Evolutionary conservation across 1,284 basidiomycete genomes (phyloP).

Genomic region (Stygiomarasmius scandens): DNA sequence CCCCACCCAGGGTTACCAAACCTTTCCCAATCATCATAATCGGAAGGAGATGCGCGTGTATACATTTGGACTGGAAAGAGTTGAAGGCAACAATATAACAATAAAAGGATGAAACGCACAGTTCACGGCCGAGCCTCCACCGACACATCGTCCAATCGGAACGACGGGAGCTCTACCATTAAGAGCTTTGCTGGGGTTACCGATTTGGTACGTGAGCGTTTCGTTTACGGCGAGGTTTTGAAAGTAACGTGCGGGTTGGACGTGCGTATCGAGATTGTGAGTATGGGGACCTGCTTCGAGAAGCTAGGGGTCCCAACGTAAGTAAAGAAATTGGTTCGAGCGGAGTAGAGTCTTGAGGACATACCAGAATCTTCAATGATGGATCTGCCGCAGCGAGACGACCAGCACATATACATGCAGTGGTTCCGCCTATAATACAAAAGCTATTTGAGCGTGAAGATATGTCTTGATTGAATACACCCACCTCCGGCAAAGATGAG

Average conservation of each 20-base stretch:
- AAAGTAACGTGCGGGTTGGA: constrained; percentile 53
- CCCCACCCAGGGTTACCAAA: constrained; percentile 49
- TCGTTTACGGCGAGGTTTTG: constrained; percentile 37
- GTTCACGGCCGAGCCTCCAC: constrained; percentile 64
- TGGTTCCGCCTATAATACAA: constrained; percentile 39
- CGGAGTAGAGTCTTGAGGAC: too few relatives aligned
- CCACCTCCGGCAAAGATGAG: constrained; percentile 16
- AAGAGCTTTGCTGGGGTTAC: constrained; percentile 45
- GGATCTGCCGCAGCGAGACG: constrained; percentile 45
- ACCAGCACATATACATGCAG: constrained; percentile 44
- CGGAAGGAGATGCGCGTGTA: constrained; percentile 47
- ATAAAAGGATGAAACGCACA: constrained; percentile 39
- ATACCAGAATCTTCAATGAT: constrained; percentile 37
- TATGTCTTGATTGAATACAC: neutral
- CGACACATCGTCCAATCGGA: constrained; percentile 50
- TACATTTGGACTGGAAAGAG: constrained; percentile 51
- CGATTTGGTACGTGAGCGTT: constrained; percentile 43
- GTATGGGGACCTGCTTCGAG: constrained; percentile 52
- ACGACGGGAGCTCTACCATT: constrained; percentile 45
- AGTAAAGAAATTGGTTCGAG: too few relatives aligned
- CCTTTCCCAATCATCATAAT: constrained; percentile 49
- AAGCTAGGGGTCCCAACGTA: constrained; percentile 19
- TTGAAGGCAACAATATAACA: neutral
- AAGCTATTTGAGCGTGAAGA: neutral
- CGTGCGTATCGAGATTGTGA: constrained; percentile 43